Conservation (phyloP, 345 rosid genomes). For the sweet orange (Citrus sinensis) region DNA sequence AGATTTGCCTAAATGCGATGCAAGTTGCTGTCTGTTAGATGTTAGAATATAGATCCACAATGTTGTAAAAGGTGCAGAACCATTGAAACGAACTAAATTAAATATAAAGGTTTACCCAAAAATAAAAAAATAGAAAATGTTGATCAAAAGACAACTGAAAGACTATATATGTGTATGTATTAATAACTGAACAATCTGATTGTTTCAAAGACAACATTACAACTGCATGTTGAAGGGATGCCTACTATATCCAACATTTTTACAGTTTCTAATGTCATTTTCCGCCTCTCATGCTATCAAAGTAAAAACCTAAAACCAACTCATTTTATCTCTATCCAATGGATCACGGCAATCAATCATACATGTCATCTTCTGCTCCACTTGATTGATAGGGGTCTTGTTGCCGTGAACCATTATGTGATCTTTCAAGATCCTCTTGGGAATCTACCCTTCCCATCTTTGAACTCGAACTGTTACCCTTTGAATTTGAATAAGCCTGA, state of each 20-base stretch:
- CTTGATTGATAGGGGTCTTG: slow-evolving; percentile 51
- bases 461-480: slow-evolving; percentile 42
- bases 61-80: background rate
- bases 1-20: too few relatives aligned
- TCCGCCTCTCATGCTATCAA: background rate
- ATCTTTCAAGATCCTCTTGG: slow-evolving; percentile 54
- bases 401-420: slow-evolving; percentile 36
- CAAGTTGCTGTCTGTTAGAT: too few relatives aligned
- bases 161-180: background rate
- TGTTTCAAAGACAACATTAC: background rate
- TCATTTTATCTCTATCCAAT: background rate
- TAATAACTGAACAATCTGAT: background rate
- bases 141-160: background rate
- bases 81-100: background rate
- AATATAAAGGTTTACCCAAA: background rate
- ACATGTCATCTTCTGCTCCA: slow-evolving; percentile 69
- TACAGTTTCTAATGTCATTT: background rate
- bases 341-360: slow-evolving; percentile 41
- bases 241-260: background rate
- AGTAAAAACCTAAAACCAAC: background rate
- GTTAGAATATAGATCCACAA: too few relatives aligned
- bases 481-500: slow-evolving; percentile 52
- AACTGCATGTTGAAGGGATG: background rate
- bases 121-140: background rate
- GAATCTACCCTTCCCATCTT: slow-evolving; percentile 31